Percentiles rank a stretch among this genome's conserved stretches.
These are phyloP conservation scores for Graphilbum ipis-grandicollis DNA, from an alignment of 2,329 filamentous ascomycete species.

Conservation along the genomic window DNA sequence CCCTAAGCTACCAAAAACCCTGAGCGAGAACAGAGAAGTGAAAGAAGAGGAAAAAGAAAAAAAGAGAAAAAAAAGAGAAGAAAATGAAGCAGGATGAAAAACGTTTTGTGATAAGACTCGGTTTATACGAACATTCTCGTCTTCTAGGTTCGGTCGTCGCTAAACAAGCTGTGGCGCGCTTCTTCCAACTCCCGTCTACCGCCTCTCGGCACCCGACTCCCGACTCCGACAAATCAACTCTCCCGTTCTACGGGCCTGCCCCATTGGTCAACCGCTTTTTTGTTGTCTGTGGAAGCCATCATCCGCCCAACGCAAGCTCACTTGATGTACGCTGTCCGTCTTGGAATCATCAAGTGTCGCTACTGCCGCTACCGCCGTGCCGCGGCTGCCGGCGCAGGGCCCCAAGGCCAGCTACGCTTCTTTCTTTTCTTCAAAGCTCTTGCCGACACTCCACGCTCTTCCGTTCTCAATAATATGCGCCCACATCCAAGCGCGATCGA, in stretches of 20 bases:
- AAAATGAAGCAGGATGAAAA: slow-evolving; percentile 6
- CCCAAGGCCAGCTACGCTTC: neutral
- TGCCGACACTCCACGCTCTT: neutral
- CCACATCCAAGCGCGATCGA: neutral
- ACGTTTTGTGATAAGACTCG: slow-evolving; percentile 46
- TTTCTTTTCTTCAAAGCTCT: neutral
- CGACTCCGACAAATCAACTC: neutral
- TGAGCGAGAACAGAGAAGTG: slow-evolving; percentile 1
- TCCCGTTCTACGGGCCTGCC: neutral
- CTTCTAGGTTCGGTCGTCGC: slow-evolving; percentile 91
- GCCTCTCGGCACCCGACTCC: slow-evolving; percentile 1
- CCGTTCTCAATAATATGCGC: neutral
- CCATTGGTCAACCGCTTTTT: neutral
- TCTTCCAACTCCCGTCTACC: no score
- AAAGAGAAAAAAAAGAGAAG: slow-evolving; percentile 23
- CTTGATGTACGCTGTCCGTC: neutral
- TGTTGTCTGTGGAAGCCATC: neutral
- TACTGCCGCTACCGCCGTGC: neutral
- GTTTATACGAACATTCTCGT: slow-evolving; percentile 54
- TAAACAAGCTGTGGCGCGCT: no score
- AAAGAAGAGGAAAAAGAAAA: neutral
- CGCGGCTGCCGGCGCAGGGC: neutral
- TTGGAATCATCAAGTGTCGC: neutral
- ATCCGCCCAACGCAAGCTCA: neutral
- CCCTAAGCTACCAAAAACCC: slow-evolving; percentile 37